Conservation (phyloP, 2,329 filamentous ascomycete species). For the Ophiocordyceps unilateralis region DNA sequence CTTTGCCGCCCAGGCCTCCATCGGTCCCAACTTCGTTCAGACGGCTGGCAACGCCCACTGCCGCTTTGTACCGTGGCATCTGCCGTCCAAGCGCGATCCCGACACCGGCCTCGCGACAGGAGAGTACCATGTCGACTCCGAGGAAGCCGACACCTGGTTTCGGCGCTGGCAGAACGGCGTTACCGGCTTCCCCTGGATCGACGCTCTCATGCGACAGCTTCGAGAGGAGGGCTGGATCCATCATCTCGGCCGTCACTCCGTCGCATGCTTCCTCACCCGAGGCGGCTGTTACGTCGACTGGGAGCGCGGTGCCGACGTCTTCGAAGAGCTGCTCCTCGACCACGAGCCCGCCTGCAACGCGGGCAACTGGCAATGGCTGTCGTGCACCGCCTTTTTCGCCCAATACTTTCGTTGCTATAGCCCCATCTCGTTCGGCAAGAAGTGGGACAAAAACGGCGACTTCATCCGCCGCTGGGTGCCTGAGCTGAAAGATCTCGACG, state of each 20-base stretch:
- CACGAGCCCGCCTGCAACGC: constrained; percentile 58
- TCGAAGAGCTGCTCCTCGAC: constrained; percentile 59
- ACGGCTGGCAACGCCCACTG: constrained; percentile 47
- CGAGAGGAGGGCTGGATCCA: constrained; percentile 62
- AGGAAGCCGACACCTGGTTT: constrained; percentile 47
- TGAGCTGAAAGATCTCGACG: constrained; percentile 41
- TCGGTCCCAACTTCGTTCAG: constrained; percentile 47
- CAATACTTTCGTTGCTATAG: constrained; percentile 57
- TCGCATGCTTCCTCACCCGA: constrained; percentile 65
- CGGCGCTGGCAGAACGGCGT: constrained; percentile 48
- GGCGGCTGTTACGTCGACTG: constrained; percentile 65
- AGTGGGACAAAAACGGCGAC: constrained; percentile 53
- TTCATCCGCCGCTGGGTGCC: constrained; percentile 51
- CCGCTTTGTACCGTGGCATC: constrained; percentile 65
- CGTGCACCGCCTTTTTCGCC: constrained; percentile 57
- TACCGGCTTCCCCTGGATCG: constrained; percentile 69
- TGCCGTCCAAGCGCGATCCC: constrained; percentile 40
- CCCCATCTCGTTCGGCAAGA: constrained; percentile 55
- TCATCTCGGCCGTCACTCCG: constrained; percentile 59
- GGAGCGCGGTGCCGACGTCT: constrained; percentile 64
- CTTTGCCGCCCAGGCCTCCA: constrained; percentile 55
- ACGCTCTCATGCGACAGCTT: constrained; percentile 64
- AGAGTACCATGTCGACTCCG: constrained; percentile 44
- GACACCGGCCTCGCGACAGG: constrained; percentile 32
- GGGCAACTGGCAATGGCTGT: constrained; percentile 67